Evolutionary conservation across 2,329 filamentous ascomycete species (phyloP), one percentile per base, ranked within the genome.

Genomic region (Clonostachys chloroleuca): DNA sequence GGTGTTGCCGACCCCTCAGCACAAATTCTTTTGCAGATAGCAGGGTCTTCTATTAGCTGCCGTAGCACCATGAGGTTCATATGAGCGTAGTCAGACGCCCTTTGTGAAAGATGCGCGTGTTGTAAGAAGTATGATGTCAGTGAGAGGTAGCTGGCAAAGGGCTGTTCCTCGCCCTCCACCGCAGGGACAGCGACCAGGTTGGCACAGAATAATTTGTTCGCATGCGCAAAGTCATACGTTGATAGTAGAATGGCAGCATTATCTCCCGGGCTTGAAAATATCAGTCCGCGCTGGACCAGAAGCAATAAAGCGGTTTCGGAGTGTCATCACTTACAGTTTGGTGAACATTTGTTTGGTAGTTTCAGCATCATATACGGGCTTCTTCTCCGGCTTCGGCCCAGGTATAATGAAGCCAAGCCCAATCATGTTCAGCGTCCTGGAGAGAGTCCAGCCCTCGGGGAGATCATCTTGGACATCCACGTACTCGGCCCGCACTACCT

Each of bases 181-280:
- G 83, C 67, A 6, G 78, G 60, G 20, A 83, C 62, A 3, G 81
- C 84, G 45, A 96, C 81, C 40, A 99, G 69, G 56, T 87, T 92
- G 63, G 89, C 87, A 64, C 89, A 92, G 66, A 99, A 97, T 9
- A 96, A 76, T 67, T 96, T 97, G 72, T 97, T 99, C 34, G 92
- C 87, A 60, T 95, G 87, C 4, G 85, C 84, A 62, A 97, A 97
- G 63, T 97, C 94, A 63, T 97, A 99, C 0, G 89, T 86, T 1
- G 90, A 85, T 34, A 99, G 76, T 5, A 97, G 70, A 4, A 95
- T 76, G 5, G 92, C 84, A 14, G 90, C 87, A 63, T 92, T 84
- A 49, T 84, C 79, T 4, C 84, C 83, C 2, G 94, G 94, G 54
- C 90, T 95, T 30, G 9, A 37, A 18, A 30, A 17, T 7, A 35